Evolutionary conservation across 345 rosid genomes (phyloP).

Genomic region (Citrus trifoliata): DNA sequence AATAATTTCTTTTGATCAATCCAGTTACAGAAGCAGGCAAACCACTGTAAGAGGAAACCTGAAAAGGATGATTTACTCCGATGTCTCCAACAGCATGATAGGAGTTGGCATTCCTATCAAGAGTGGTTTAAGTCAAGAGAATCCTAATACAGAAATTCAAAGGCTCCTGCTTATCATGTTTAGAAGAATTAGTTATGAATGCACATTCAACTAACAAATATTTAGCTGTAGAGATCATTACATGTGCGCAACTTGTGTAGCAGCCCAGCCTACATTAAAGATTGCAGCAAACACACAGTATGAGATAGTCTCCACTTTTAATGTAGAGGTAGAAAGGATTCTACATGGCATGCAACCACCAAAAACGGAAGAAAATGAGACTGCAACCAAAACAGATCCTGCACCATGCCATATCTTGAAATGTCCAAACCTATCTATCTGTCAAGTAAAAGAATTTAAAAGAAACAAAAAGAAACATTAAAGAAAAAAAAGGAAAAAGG

Average conservation of each 20-base stretch:
- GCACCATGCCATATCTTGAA: slow-evolving; percentile 96
- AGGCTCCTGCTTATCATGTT: background rate
- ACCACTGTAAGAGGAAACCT: background rate
- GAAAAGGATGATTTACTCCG: background rate
- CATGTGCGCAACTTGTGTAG: slow-evolving; percentile 98
- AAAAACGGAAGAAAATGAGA: slow-evolving; percentile 93
- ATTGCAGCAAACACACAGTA: slow-evolving; percentile 85
- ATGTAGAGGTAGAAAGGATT: slow-evolving; percentile 44
- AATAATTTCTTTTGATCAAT: background rate
- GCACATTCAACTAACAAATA: background rate
- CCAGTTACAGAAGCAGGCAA: background rate
- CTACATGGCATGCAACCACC: slow-evolving; percentile 87
- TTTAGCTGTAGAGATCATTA: slow-evolving; percentile 30
- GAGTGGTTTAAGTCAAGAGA: background rate
- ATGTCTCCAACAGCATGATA: background rate
- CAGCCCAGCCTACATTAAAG: slow-evolving; percentile 97
- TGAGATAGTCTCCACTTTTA: slow-evolving; percentile 59
- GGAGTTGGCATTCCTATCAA: background rate
- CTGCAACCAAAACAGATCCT: slow-evolving; percentile 84
- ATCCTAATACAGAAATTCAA: background rate
- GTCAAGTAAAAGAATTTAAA: slow-evolving; percentile 21
- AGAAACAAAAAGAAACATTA: background rate
- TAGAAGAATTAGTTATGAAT: slow-evolving; percentile 6
- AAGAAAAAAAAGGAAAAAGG: background rate
- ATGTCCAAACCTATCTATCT: slow-evolving; percentile 98